Conservation (phyloP, 2,329 filamentous ascomycete genomes). For the Ceratocystiopsis brevicomis region DNA sequence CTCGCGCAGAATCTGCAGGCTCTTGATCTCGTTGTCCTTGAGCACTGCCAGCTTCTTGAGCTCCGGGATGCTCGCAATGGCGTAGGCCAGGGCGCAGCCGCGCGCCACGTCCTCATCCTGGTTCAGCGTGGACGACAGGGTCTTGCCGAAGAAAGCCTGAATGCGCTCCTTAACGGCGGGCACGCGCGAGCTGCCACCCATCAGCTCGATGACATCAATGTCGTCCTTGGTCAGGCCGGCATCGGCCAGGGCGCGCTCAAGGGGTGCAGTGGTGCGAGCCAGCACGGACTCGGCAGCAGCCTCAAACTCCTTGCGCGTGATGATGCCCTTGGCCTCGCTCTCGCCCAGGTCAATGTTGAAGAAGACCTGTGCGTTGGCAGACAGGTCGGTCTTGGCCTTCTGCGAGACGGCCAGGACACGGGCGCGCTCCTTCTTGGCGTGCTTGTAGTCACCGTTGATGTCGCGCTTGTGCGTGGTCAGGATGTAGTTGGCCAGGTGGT, state of each 20-base stretch:
- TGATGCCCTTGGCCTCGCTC: conserved; percentile 88
- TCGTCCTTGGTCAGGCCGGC: conserved; percentile 81
- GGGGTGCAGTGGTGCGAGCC: conserved; percentile 47
- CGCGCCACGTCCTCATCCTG: conserved; percentile 93
- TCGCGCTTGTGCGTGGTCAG: conserved; percentile 96
- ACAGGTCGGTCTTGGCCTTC: conserved; percentile 97
- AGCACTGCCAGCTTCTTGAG: conserved; percentile 22
- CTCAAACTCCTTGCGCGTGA: conserved; percentile 91
- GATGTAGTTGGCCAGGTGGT: conserved; percentile 92
- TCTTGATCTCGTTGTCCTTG: conserved; percentile 49
- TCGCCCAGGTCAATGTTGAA: conserved; percentile 58
- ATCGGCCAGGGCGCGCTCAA: conserved; percentile 87
- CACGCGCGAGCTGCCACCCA: conserved; percentile 87
- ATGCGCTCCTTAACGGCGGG: conserved; percentile 82
- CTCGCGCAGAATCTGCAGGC: too few relatives aligned
- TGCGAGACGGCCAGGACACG: conserved; percentile 78
- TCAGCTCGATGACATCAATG: conserved; percentile 82
- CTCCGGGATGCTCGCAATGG: conserved; percentile 93
- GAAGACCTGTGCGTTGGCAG: conserved; percentile 80
- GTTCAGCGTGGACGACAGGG: conserved; percentile 88
- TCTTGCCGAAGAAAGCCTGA: conserved; percentile 79
- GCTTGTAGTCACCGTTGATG: conserved; percentile 61
- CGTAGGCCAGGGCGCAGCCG: conserved; percentile 92
- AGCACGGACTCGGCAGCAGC: conserved; percentile 73
- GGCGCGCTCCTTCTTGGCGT: conserved; percentile 73